Percentiles rank a stretch among this genome's conserved stretches.
Evolutionary conservation across 768 basidiomycete species (phyloP).

Genomic region (Boletellus emodensis): DNA sequence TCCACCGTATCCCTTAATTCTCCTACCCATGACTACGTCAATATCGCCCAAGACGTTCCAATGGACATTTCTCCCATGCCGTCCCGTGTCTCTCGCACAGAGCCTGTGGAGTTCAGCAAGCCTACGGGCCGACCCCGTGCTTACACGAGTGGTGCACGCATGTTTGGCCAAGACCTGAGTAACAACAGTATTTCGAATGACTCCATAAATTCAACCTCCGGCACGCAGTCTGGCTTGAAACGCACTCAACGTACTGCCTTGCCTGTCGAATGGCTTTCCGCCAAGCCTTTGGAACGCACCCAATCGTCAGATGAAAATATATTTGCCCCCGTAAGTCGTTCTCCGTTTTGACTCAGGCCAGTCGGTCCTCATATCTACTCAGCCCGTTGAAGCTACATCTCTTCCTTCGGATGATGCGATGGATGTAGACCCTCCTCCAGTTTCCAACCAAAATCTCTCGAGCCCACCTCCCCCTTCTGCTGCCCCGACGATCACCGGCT

Average conservation of each 20-base stretch:
- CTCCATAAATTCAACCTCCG: conserved; percentile 18
- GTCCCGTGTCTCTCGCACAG: conserved; percentile 25
- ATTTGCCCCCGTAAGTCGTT: conserved; percentile 26
- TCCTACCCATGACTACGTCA: conserved; percentile 48
- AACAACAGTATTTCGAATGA: conserved; percentile 42
- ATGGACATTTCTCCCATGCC: conserved; percentile 84
- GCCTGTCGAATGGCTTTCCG: conserved; percentile 56
- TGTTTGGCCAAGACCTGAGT: conserved; percentile 74
- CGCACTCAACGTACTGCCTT: conserved; percentile 59
- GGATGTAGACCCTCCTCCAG: conserved; percentile 68
- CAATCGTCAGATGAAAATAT: conserved; percentile 26
- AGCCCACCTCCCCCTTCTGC: conserved; percentile 44
- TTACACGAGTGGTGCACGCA: conserved; percentile 58
- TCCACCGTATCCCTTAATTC: conserved; percentile 79
- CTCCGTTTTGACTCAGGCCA: conserved; percentile 1
- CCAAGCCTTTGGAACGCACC: conserved; percentile 20
- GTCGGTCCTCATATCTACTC: neutral
- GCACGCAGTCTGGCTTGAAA: conserved; percentile 44
- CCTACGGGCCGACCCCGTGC: conserved; percentile 53
- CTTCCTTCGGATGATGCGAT: conserved; percentile 61
- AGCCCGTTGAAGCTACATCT: conserved; percentile 39
- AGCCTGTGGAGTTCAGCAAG: conserved; percentile 28
- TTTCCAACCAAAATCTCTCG: conserved; percentile 32
- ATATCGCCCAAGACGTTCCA: conserved; percentile 48
- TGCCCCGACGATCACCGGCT: conserved; percentile 48